Percentiles rank a stretch among this genome's conserved stretches.
Evolutionary conservation across 192 early-diverging fungal species (phyloP).

Genomic region (Backusella macrospora): DNA sequence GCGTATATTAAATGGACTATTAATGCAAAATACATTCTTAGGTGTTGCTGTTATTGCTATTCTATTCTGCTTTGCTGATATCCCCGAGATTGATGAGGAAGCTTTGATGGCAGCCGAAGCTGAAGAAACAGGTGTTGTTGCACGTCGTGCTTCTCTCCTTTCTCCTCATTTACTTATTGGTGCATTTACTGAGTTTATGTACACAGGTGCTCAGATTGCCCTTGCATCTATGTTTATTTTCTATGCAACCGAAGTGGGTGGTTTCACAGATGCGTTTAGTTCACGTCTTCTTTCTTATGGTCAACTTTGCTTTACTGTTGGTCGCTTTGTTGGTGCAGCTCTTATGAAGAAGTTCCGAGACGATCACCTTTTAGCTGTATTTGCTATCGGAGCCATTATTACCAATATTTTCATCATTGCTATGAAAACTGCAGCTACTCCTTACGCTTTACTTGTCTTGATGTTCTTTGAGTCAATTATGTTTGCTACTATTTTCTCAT

Average conservation of each 20-base stretch:
- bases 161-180: constrained; percentile 39
- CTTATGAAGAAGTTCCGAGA: constrained; percentile 25
- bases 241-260: constrained; percentile 29
- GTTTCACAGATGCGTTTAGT: constrained; percentile 14
- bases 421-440: constrained; percentile 21
- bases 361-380: constrained; percentile 29
- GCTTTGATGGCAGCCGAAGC: constrained; percentile 43
- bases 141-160: constrained; percentile 27
- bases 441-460: constrained; percentile 32
- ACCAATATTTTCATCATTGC: constrained; percentile 30
- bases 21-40: neutral
- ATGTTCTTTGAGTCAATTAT: constrained; percentile 41
- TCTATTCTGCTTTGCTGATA: constrained; percentile 30
- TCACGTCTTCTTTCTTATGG: constrained; percentile 28
- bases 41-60: constrained; percentile 36
- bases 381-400: constrained; percentile 17
- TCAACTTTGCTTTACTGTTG: constrained; percentile 39
- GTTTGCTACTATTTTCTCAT: constrained; percentile 39
- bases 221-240: constrained; percentile 41
- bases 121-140: constrained; percentile 17
- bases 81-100: constrained; percentile 48
- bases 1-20: neutral
- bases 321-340: constrained; percentile 33
- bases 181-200: constrained; percentile 32
- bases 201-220: constrained; percentile 41